Evolutionary conservation across 441 rosid species (phyloP), one percentile per base, ranked within the genome.

Genomic region (Mallotus japonicus): DNA sequence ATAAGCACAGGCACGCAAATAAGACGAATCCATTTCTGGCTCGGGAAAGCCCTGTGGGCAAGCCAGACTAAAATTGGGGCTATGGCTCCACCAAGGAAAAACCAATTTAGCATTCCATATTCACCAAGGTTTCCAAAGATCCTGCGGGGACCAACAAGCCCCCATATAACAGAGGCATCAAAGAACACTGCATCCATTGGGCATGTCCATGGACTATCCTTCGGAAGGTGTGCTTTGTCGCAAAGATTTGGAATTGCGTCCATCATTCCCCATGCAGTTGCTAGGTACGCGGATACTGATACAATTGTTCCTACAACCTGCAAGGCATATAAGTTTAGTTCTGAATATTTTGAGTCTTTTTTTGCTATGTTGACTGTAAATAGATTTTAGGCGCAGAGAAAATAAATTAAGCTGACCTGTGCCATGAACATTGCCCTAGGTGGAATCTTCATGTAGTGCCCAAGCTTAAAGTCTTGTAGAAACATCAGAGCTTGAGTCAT

Each of bases 391-490:
- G 13, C 17, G 7, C 10, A 15, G 20, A 53, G 54, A 13, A 42
- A 59, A 67, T 63, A 28, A 28, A 28, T 28, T 56, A 49, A 76
- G 67, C 70, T 71, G 37, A 86, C 93, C 88, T 91, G 97, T 58
- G 95, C 92, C 87, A 83, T 76, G 85, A 89, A 89, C 97, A 91
- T 91, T 1, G 87, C 72, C 72, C 90, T 83, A 5, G 97, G 97
- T 0, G 97, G 97, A 70, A 91, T 88, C 87, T 91, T 89, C 97
- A 88, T 91, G 89, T 91, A 91, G 64, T 87, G 92, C 46, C 92
- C 94, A 5, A 88, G 90, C 79, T 91, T 91, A 68, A 91, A 89
- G 84, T 91, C 97, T 0, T 79, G 60, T n/a, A 91, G 40, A 69
- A 89, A 91, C 53, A 86, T 84, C 10, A 87, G 62, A 11, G 89